phyloP scores from a whole-genome alignment of 2,329 filamentous ascomycete genomes.

The Monilinia vaccinii-corymbosi region DNA sequence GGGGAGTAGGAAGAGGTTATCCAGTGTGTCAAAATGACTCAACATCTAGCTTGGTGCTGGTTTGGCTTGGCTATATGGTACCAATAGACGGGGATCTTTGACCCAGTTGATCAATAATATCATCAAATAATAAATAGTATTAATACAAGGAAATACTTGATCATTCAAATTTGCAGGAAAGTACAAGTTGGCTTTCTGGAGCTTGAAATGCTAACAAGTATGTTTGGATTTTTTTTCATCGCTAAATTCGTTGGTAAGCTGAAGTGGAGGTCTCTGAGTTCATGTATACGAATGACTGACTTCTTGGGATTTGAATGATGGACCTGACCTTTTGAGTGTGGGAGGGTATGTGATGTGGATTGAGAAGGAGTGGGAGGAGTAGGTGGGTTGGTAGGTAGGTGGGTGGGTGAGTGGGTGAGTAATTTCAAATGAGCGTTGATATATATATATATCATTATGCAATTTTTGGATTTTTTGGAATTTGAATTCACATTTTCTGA shows the following conservation, averaged over 20 bases:
- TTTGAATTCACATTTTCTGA: too few relatives aligned
- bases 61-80: not conserved
- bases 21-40: not conserved
- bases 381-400: too few relatives aligned
- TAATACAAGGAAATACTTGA: not conserved
- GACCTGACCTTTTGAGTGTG: too few relatives aligned
- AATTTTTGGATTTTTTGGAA: too few relatives aligned
- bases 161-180: not conserved
- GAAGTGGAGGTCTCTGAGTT: not conserved
- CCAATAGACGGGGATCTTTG: not conserved
- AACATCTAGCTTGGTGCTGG: not conserved
- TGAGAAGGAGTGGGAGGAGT: too few relatives aligned
- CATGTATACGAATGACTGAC: not conserved
- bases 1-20: not conserved
- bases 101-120: not conserved
- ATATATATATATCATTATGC: too few relatives aligned
- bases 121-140: conserved; percentile 1
- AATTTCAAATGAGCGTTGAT: too few relatives aligned
- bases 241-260: not conserved
- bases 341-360: too few relatives aligned
- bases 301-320: too few relatives aligned
- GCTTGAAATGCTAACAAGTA: too few relatives aligned
- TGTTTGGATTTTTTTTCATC: too few relatives aligned
- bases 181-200: not conserved
- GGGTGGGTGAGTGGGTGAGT: too few relatives aligned